Evolutionary conservation across 2,329 filamentous ascomycete species (phyloP).

Genomic region (Penicillium sp.): DNA sequence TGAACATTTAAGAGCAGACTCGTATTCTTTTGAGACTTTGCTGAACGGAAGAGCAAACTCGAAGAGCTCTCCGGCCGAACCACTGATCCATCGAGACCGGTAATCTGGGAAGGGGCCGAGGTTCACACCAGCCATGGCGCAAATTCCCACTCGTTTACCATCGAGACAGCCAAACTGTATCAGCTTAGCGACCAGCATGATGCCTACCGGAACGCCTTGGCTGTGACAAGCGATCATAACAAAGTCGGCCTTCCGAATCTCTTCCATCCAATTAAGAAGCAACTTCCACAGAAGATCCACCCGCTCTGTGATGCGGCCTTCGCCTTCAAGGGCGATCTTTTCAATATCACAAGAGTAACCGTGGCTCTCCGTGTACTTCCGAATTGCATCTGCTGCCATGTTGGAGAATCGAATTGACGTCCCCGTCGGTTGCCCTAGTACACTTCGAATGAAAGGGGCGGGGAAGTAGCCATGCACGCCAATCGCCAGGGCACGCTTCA

Average conservation of each 20-base stretch:
- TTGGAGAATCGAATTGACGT: conserved; percentile 93
- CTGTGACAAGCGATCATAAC: conserved; percentile 92
- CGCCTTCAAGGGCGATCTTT: conserved; percentile 91
- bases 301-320: conserved; percentile 86
- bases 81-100: conserved; percentile 84
- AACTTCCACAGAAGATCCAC: conserved; percentile 94
- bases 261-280: conserved; percentile 90
- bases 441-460: conserved; percentile 78
- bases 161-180: conserved; percentile 86
- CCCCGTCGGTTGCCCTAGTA: conserved; percentile 92
- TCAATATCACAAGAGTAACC: conserved; percentile 81
- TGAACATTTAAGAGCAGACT: conserved; percentile 71
- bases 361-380: conserved; percentile 75
- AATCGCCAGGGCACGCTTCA: conserved; percentile 87
- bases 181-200: conserved; percentile 90
- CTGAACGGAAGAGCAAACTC: conserved; percentile 85
- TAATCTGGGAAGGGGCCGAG: conserved; percentile 92
- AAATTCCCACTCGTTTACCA: conserved; percentile 77
- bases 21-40: conserved; percentile 78
- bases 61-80: conserved; percentile 90
- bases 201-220: conserved; percentile 89
- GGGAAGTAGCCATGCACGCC: conserved; percentile 95
- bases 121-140: conserved; percentile 87
- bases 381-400: conserved; percentile 79
- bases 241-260: conserved; percentile 83